Base-by-base conservation (phyloP, 1,284 basidiomycete genomes). In the Cutaneotrichosporon mucoides region DNA sequence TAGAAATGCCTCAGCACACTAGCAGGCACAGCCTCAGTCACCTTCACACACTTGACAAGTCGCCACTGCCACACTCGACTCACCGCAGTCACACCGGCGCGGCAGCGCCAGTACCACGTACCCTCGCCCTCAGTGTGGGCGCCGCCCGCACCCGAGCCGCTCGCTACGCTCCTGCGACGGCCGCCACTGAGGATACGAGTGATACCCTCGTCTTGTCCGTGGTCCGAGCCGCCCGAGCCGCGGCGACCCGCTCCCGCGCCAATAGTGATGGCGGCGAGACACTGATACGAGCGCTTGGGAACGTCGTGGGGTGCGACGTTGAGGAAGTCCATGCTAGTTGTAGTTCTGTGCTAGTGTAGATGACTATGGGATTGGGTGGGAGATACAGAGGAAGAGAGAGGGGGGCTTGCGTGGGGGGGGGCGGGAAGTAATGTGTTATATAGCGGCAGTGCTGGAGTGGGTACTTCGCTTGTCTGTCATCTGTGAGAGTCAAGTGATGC, bases 41-140 rank as follows among this genome's bases (percentile, higher is more conserved):
- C 15, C 34, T 13, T 15, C 33, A 36, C 42, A 3, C 16, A 36
- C 24, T 24, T 24, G 24, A 24, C 24, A 24, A 24, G 24, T 41
- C 36, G 33, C 34, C 24, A 11, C n/a, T 4, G 24, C 24, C 24
- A 24, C 24, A 24, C 24, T 24, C 24, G 24, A 68, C 73, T 69
- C 61, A 75, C 75, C 12, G 71, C 68, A 9, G 60, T 68, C 2
- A 71, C 70, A 38, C 75, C 75, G 6, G 67, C 72, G 41, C 69
- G 71, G 37, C 71, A 71, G 38, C 73, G 63, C 75, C 75, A 76
- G 62, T 70, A 76, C 72, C 72, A 76, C 40, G 62, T 70, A 1
- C 73, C 73, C 45, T 66, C 66, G 46, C 34, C 40, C 13, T 36
- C n/a, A 37, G 5, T 38, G n/a, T 54, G 43, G 8, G 6, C 49